A percentile compares a stretch with the other conserved stretches of the same genome.
phyloP scores from a whole-genome alignment of 148 eudicot species.

The Rhododendron ferrugineum region DNA sequence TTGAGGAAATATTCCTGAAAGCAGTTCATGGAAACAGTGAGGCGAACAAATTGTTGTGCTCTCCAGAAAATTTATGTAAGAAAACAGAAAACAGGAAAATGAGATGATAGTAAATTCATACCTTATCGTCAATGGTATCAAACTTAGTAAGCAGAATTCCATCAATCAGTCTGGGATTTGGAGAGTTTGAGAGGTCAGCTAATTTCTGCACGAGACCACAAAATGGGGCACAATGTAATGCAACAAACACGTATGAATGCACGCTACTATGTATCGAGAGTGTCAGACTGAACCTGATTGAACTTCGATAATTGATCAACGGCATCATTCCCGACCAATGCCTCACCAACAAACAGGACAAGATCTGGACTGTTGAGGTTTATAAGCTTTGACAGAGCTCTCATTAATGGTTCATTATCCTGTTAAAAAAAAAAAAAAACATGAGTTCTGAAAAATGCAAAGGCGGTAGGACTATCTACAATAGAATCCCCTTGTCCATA shows the following conservation, averaged over 20 bases:
- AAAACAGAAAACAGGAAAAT: background rate
- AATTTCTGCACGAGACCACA: slow-evolving; percentile 43
- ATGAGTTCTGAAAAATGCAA: background rate
- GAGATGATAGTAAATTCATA: slow-evolving; percentile 8
- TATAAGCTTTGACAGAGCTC: slow-evolving; percentile 85
- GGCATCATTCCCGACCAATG: slow-evolving; percentile 92
- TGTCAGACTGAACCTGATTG: slow-evolving; percentile 51
- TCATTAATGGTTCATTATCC: slow-evolving; percentile 97
- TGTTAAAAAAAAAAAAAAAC: slow-evolving; percentile 23
- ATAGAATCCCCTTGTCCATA: background rate
- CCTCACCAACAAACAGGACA: slow-evolving; percentile 93
- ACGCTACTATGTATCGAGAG: background rate
- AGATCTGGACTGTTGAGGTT: slow-evolving; percentile 81
- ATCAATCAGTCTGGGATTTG: slow-evolving; percentile 77
- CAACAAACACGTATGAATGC: background rate
- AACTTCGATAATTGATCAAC: slow-evolving; percentile 91
- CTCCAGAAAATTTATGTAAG: background rate
- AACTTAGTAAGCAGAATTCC: slow-evolving; percentile 96
- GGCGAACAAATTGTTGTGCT: background rate
- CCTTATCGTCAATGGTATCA: slow-evolving; percentile 97
- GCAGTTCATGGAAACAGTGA: background rate
- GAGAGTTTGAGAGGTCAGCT: slow-evolving; percentile 67
- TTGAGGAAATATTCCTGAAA: background rate
- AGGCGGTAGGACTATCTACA: background rate
- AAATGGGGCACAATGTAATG: background rate